Conservation (phyloP, 2,329 filamentous ascomycete genomes). For the Diaporthe destruens region DNA sequence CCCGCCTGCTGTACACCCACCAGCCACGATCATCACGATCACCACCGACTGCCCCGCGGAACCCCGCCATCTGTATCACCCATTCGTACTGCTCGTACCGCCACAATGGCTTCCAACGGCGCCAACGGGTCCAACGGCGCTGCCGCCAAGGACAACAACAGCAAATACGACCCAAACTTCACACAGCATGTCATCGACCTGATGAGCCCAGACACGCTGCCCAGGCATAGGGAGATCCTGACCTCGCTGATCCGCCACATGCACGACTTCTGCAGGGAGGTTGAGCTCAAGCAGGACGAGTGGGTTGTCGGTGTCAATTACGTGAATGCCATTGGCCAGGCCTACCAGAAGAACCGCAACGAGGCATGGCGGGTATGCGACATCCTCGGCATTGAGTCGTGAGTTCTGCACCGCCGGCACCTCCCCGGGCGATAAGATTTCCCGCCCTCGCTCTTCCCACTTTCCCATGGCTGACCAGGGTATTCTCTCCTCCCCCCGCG, state of each 20-base stretch:
- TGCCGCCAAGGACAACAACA: constrained; percentile 23
- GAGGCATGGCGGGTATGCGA: constrained; percentile 74
- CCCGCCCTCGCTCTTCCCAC: no score
- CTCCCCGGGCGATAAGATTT: not conserved
- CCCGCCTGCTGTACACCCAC: constrained; percentile 7
- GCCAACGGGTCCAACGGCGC: constrained; percentile 28
- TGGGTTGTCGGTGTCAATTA: constrained; percentile 70
- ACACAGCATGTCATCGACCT: constrained; percentile 70
- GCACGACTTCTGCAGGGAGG: constrained; percentile 74
- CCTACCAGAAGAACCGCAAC: constrained; percentile 69
- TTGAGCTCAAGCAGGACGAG: constrained; percentile 72
- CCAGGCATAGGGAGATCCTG: constrained; percentile 68
- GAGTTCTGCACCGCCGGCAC: constrained; percentile 31
- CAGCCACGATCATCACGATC: not conserved
- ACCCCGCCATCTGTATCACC: constrained; percentile 19
- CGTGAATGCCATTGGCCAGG: constrained; percentile 72
- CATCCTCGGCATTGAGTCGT: constrained; percentile 70
- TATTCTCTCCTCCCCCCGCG: not conserved
- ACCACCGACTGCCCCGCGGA: not conserved
- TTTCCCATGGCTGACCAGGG: not conserved
- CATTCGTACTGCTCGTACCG: not conserved
- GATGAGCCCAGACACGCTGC: constrained; percentile 70
- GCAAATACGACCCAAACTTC: constrained; percentile 56
- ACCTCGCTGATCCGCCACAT: constrained; percentile 68
- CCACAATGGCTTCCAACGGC: constrained; percentile 10